Conservation (phyloP, 306 rosid species). For the Delonix regia region DNA sequence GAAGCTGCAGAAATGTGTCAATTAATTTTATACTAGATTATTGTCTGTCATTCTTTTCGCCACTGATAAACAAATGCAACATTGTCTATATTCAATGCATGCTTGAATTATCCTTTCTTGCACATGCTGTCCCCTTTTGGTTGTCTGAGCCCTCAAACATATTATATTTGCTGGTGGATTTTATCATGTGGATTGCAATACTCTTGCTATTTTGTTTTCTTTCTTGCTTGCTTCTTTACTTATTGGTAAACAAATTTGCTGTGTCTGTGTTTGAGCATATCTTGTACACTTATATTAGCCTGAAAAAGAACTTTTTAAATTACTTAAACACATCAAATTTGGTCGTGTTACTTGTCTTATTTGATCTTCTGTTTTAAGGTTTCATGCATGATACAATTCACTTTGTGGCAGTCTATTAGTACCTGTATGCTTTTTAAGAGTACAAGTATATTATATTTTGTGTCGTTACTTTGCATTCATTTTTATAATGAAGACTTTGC, state of each 20-base stretch:
- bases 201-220: neutral
- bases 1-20: constrained; percentile 30
- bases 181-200: constrained; percentile 49
- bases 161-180: constrained; percentile 29
- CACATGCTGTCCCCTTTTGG: constrained; percentile 57
- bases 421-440: no score
- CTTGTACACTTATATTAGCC: neutral
- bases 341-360: neutral
- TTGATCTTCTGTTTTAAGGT: neutral
- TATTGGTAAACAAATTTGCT: neutral
- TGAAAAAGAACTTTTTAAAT: neutral
- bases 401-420: neutral
- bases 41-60: constrained; percentile 41
- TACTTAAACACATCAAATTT: neutral
- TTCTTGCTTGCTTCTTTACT: neutral
- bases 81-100: constrained; percentile 63
- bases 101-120: constrained; percentile 39
- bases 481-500: no score
- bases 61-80: constrained; percentile 35
- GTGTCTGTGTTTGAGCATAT: neutral
- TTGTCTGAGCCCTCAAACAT: constrained; percentile 41
- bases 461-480: no score
- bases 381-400: neutral
- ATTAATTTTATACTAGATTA: constrained; percentile 39
- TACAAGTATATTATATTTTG: no score